A percentile compares a stretch with the other conserved stretches of the same genome.
Evolutionary conservation across 345 rosid species (phyloP).

Genomic region (Citrus australasica): DNA sequence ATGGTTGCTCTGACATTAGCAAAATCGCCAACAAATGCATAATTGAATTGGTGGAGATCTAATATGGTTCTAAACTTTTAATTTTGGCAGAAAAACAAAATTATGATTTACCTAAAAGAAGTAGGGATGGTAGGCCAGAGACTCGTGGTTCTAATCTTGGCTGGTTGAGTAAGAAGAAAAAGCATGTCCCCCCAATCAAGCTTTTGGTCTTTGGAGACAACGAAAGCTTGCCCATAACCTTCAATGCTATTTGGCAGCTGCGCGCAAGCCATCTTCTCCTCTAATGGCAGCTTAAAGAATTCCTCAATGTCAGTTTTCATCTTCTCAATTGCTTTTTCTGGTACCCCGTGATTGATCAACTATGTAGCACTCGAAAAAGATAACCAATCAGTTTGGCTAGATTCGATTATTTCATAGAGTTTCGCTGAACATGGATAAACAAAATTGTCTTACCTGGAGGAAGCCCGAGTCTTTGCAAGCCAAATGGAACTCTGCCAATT

Average conservation of each 20-base stretch:
- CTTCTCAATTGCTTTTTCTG: constrained; percentile 23
- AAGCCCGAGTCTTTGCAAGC: constrained; percentile 64
- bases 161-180: constrained; percentile 31
- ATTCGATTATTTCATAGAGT: no score
- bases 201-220: constrained; percentile 42
- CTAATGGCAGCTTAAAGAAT: constrained; percentile 41
- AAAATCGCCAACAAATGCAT: not conserved
- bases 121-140: constrained; percentile 38
- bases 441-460: constrained; percentile 42
- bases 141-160: constrained; percentile 19
- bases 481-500: constrained; percentile 36
- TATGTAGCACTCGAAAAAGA: not conserved
- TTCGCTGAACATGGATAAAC: no score
- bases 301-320: constrained; percentile 36
- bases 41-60: not conserved
- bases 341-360: constrained; percentile 42
- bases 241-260: constrained; percentile 35
- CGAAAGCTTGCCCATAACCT: constrained; percentile 62
- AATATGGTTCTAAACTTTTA: no score
- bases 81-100: no score
- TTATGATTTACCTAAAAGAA: constrained; percentile 30
- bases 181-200: constrained; percentile 59
- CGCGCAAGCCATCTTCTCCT: constrained; percentile 34
- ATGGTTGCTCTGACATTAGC: constrained; percentile 20
- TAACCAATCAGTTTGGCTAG: not conserved